Conservation (phyloP, 495 filamentous ascomycete species). For the Trichoderma erinaceum region DNA sequence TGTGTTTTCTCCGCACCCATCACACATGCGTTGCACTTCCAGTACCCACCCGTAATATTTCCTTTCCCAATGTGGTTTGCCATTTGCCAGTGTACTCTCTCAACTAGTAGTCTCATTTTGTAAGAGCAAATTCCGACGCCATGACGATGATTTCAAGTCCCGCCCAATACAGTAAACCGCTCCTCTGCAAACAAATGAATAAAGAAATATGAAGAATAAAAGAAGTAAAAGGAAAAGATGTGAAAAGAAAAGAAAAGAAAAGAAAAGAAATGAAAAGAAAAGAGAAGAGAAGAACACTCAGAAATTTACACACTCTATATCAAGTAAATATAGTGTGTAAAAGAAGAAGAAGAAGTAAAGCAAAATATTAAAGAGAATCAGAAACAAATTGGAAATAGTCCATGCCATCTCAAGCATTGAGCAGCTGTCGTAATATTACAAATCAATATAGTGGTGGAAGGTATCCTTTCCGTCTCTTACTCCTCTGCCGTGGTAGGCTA, state of each 20-base stretch:
- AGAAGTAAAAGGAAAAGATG: neutral
- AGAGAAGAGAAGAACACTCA: neutral
- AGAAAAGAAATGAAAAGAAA: neutral
- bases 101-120: neutral
- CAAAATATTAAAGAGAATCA: neutral
- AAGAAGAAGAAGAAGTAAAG: neutral
- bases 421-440: slow-evolving; percentile 7
- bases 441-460: neutral
- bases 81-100: neutral
- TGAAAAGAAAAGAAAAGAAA: too few species aligned
- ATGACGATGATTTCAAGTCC: slow-evolving; percentile 6
- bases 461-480: slow-evolving; percentile 12
- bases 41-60: neutral
- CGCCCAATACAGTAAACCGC: slow-evolving; percentile 4
- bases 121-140: slow-evolving; percentile 8
- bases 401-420: neutral
- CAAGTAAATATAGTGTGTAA: neutral
- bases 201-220: neutral
- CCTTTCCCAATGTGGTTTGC: neutral
- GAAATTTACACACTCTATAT: neutral
- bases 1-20: neutral
- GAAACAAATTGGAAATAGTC: neutral
- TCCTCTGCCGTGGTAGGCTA: slow-evolving; percentile 7
- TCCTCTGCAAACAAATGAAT: neutral
- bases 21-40: neutral